These are phyloP conservation scores for Penicillium paneum DNA, from an alignment of 2,329 filamentous ascomycete genomes.

Conservation along the genomic window DNA sequence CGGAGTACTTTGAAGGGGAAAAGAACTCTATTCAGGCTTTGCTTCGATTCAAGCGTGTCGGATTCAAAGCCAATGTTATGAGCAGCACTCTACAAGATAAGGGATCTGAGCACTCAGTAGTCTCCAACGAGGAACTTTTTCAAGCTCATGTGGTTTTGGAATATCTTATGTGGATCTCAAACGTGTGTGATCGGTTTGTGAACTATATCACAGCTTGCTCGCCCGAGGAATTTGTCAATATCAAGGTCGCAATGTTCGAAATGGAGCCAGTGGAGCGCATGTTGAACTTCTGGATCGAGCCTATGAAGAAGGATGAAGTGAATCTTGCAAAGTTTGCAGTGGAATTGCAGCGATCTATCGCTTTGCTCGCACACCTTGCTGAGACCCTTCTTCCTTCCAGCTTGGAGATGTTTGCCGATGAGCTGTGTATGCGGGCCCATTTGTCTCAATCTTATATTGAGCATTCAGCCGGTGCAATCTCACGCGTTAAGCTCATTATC, in stretches of 20 bases:
- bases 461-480: conserved; percentile 66
- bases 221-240: conserved; percentile 71
- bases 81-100: conserved; percentile 76
- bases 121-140: conserved; percentile 72
- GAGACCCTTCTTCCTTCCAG: conserved; percentile 71
- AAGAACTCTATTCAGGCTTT: conserved; percentile 84
- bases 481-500: conserved; percentile 63
- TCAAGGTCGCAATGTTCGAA: conserved; percentile 78
- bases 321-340: conserved; percentile 78
- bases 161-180: conserved; percentile 78
- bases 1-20: conserved; percentile 76
- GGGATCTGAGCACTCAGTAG: conserved; percentile 64
- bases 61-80: conserved; percentile 81
- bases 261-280: conserved; percentile 87
- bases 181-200: conserved; percentile 80
- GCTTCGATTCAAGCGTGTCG: conserved; percentile 80
- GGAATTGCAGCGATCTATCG: conserved; percentile 78
- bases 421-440: conserved; percentile 71
- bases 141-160: conserved; percentile 77
- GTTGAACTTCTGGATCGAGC: conserved; percentile 83
- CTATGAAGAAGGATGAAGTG: conserved; percentile 76
- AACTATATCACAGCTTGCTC: conserved; percentile 76
- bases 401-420: conserved; percentile 71
- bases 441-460: conserved; percentile 81
- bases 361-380: conserved; percentile 79